Conservation (phyloP, 2,329 filamentous ascomycete genomes). For the Cryphonectria carpinicola region DNA sequence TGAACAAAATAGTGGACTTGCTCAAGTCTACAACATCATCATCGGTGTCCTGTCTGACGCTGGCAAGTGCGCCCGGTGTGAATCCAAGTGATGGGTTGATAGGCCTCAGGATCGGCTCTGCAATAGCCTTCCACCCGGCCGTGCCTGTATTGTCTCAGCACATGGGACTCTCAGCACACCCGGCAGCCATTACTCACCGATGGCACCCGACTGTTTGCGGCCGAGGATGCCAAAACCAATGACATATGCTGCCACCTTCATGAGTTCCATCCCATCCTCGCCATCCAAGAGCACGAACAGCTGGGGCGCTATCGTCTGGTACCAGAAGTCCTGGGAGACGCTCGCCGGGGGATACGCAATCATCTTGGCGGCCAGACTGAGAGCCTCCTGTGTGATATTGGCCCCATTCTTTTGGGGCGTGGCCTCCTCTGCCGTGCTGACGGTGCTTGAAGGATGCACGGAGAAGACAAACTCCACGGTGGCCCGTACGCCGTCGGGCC, state of each 20-base stretch:
- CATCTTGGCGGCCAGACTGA: constrained; percentile 65
- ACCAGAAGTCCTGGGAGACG: constrained; percentile 62
- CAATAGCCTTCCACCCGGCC: constrained; percentile 66
- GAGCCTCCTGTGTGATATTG: constrained; percentile 69
- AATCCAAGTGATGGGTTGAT: constrained; percentile 48
- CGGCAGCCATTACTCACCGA: constrained; percentile 44
- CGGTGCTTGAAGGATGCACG: constrained; percentile 61
- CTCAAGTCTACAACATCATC: constrained; percentile 51
- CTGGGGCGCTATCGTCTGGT: constrained; percentile 62
- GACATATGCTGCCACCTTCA: constrained; percentile 62
- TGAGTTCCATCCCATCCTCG: constrained; percentile 58
- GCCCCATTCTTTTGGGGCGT: constrained; percentile 60
- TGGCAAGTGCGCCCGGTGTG: constrained; percentile 17
- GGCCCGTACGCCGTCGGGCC: constrained; percentile 65
- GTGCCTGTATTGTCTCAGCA: constrained; percentile 42
- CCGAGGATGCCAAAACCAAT: constrained; percentile 71
- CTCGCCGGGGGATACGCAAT: constrained; percentile 62
- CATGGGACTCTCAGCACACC: neutral
- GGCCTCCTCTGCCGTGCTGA: constrained; percentile 45
- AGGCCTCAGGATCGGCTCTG: constrained; percentile 57
- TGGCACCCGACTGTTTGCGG: constrained; percentile 65
- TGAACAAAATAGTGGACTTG: constrained; percentile 49
- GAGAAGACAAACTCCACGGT: constrained; percentile 74
- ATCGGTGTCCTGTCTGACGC: constrained; percentile 33
- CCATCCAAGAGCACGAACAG: constrained; percentile 66